A percentile compares a stretch with the other conserved stretches of the same genome.
Evolutionary conservation across 2,329 filamentous ascomycete genomes (phyloP).

Genomic region (Colletotrichum tropicicola): DNA sequence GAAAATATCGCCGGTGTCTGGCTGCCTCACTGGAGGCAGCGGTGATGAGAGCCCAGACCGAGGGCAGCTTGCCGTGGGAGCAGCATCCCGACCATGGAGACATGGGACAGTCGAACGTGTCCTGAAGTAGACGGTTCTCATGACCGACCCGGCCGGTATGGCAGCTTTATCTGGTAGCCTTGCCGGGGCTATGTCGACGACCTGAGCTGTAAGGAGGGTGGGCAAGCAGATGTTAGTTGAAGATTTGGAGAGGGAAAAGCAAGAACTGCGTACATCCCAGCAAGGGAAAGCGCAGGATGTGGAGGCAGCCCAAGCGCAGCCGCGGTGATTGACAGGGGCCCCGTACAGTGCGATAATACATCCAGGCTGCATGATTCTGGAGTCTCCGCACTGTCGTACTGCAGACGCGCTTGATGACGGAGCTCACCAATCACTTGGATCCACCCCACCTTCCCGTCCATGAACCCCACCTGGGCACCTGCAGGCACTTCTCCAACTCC

Average conservation of each 20-base stretch:
- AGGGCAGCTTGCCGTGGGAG: background rate
- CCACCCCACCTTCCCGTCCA: background rate
- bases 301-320: conserved; percentile 27
- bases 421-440: background rate
- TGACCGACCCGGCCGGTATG: too few relatives aligned
- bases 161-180: background rate
- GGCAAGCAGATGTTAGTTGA: background rate
- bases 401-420: background rate
- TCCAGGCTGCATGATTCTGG: background rate
- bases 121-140: too few relatives aligned
- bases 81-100: background rate
- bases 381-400: background rate
- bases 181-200: conserved; percentile 1
- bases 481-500: background rate
- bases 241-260: background rate
- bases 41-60: background rate
- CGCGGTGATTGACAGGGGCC: background rate
- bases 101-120: too few relatives aligned
- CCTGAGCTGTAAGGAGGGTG: background rate
- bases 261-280: background rate
- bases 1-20: background rate
- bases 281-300: background rate
- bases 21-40: background rate
- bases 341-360: background rate
- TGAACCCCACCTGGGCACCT: too few relatives aligned